A percentile compares a stretch with the other conserved stretches of the same genome.
phyloP scores from a whole-genome alignment of 2,329 filamentous ascomycete species.

The Alternaria consortialis region DNA sequence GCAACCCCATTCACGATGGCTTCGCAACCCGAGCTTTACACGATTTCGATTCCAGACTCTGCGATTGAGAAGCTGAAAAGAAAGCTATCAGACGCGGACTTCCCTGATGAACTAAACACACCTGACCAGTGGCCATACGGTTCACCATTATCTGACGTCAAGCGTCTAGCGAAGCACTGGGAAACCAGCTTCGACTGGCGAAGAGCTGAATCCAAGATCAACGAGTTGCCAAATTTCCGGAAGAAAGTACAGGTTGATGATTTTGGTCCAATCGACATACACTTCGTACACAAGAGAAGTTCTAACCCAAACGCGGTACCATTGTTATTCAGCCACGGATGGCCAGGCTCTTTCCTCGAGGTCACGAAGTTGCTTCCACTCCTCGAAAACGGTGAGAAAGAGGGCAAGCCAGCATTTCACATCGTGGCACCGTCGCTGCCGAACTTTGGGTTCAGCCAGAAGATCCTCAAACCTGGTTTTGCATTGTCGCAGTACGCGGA shows the following conservation, averaged over 20 bases:
- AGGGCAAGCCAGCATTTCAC: slow-evolving; percentile 59
- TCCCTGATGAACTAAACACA: slow-evolving; percentile 64
- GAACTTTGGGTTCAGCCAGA: slow-evolving; percentile 65
- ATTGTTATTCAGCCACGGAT: slow-evolving; percentile 73
- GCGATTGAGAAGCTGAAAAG: slow-evolving; percentile 63
- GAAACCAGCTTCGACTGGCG: slow-evolving; percentile 68
- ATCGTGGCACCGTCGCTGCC: slow-evolving; percentile 64
- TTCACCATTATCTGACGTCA: slow-evolving; percentile 67
- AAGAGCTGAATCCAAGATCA: slow-evolving; percentile 65
- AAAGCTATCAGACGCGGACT: slow-evolving; percentile 63
- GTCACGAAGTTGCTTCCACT: slow-evolving; percentile 67
- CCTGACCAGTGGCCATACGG: slow-evolving; percentile 65
- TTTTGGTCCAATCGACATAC: slow-evolving; percentile 68
- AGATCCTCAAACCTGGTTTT: slow-evolving; percentile 64
- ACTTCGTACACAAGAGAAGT: slow-evolving; percentile 70
- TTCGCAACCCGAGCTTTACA: slow-evolving; percentile 33
- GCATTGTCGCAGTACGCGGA: slow-evolving; percentile 69
- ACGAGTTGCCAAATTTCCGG: slow-evolving; percentile 68
- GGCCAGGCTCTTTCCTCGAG: slow-evolving; percentile 76
- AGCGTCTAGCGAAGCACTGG: slow-evolving; percentile 68
- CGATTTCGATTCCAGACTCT: slow-evolving; percentile 48
- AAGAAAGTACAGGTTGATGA: slow-evolving; percentile 64
- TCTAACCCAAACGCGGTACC: slow-evolving; percentile 65
- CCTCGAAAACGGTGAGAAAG: slow-evolving; percentile 45
- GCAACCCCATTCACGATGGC: slow-evolving; percentile 9